Evolutionary conservation across 1,139 yeast genomes (phyloP), one percentile per base, ranked within the genome.

Genomic region (Candida labiduridarum): DNA sequence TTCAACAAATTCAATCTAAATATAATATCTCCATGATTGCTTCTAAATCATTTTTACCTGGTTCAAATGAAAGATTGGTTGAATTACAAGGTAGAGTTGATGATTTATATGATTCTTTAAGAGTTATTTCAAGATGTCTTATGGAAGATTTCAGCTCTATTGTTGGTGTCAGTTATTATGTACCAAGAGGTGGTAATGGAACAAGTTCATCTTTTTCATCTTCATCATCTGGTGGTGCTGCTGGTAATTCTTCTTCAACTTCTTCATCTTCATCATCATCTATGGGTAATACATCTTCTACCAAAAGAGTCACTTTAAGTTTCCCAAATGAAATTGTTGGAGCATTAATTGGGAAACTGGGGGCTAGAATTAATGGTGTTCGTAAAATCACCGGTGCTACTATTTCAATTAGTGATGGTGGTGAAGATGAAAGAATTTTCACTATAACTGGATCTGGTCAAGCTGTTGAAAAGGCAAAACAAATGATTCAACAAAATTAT

Each of bases 291-390:
- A 8, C 29, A 25, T 3, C 16, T 33, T 4, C 41, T 25, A 33
- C 48, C 22, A 47, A 50, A 41, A 53, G 46, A 45, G 31, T 44
- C 2, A 59, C 72, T n/a, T 74, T 85, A 34, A 71, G 81, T 18
- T 87, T 90, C 65, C 90, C 96, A 39, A 85, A 88, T 58, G 91
- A 85, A 53, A 85, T 86, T 74, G 96, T 91, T 47, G 97, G 97
- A 45, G 95, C 96, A 47, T 78, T 91, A 52, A 89, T 91, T 62
- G 97, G 97, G 58, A 87, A 87, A 61, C 85, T 86, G 58, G 97
- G 97, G 43, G 74, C 89, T 43, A 81, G 96, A 69, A 89, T 91
- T 59, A 95, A 89, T 65, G 96, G 92, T 50, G 88, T 91, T 49
- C 80, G 97, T 59, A 83, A 87, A 60, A 80, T 80, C 42, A 83